Evolutionary conservation across 2,329 filamentous ascomycete genomes (phyloP).

Genomic region (Incumbomyces delicatus): DNA sequence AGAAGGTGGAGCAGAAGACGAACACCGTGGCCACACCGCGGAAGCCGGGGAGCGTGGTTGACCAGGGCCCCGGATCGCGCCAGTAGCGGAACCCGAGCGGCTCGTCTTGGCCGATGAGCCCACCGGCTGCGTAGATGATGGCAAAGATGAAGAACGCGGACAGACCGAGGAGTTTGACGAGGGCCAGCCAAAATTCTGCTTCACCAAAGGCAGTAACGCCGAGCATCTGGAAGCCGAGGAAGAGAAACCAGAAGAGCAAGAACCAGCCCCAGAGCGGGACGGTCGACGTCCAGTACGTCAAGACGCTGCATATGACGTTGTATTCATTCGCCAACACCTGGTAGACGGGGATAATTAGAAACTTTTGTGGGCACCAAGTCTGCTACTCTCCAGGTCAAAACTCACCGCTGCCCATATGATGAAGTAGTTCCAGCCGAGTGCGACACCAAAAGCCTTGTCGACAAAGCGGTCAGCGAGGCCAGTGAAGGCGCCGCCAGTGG

Average conservation of each 20-base stretch:
- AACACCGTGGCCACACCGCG: conserved; percentile 29
- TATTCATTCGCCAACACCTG: conserved; percentile 16
- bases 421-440: conserved; percentile 36
- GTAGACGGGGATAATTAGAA: too few relatives aligned
- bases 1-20: conserved; percentile 30
- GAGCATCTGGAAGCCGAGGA: conserved; percentile 34
- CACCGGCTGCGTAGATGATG: conserved; percentile 29
- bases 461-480: conserved; percentile 58
- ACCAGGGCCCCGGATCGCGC: conserved; percentile 27
- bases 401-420: conserved; percentile 16
- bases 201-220: conserved; percentile 42
- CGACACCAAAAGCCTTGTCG: conserved; percentile 35
- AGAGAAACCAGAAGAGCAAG: conserved; percentile 38
- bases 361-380: too few relatives aligned
- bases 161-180: conserved; percentile 27
- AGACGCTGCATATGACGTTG: conserved; percentile 16
- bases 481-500: conserved; percentile 60
- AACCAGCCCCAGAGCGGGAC: conserved; percentile 41
- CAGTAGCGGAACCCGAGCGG: conserved; percentile 29
- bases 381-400: too few relatives aligned
- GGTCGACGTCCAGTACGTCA: conserved; percentile 37
- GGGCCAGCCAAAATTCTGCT: conserved; percentile 39
- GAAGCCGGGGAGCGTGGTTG: conserved; percentile 26
- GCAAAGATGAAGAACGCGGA: conserved; percentile 27
- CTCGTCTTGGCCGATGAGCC: conserved; percentile 18